A percentile compares a stretch with the other conserved stretches of the same genome.
These are phyloP conservation scores for Tricholoma bakamatsutake DNA, from an alignment of 768 basidiomycete genomes.

Conservation along the genomic window DNA sequence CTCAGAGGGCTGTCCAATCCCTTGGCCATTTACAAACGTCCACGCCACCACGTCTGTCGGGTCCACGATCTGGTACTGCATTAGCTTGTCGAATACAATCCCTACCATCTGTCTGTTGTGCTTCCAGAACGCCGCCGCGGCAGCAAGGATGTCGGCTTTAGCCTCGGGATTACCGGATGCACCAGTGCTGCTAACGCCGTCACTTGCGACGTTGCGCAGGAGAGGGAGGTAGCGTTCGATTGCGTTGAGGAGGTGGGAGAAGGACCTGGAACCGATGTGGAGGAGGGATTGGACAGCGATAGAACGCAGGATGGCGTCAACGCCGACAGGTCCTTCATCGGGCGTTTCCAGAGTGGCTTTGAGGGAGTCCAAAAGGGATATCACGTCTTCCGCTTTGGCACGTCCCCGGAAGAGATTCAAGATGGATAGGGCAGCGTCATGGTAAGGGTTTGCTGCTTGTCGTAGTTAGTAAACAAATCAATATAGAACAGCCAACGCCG, in stretches of 20 bases:
- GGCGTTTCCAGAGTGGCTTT: conserved; percentile 59
- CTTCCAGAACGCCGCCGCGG: conserved; percentile 77
- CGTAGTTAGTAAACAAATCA: conserved; percentile 1
- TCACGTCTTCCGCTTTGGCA: conserved; percentile 74
- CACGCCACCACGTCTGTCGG: conserved; percentile 86
- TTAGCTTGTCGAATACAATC: conserved; percentile 95
- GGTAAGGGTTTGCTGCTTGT: conserved; percentile 63
- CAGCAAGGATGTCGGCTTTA: conserved; percentile 64
- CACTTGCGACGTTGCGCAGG: conserved; percentile 58
- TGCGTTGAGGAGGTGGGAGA: conserved; percentile 96
- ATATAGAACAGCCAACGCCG: neutral
- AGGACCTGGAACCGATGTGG: conserved; percentile 89
- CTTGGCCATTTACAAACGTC: conserved; percentile 59
- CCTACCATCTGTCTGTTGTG: conserved; percentile 79
- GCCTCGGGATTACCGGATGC: conserved; percentile 45
- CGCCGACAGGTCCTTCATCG: conserved; percentile 50
- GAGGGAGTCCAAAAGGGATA: conserved; percentile 65
- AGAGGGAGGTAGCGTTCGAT: conserved; percentile 90
- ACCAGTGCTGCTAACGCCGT: conserved; percentile 30
- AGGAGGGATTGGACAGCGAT: conserved; percentile 86
- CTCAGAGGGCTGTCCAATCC: conserved; percentile 19
- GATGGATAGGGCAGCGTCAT: conserved; percentile 74
- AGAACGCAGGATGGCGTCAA: conserved; percentile 64
- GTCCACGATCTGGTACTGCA: conserved; percentile 98
- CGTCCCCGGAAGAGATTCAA: conserved; percentile 79